phyloP scores from a whole-genome alignment of 352 stramenopile species.

The Aphanomyces cochlioides region DNA sequence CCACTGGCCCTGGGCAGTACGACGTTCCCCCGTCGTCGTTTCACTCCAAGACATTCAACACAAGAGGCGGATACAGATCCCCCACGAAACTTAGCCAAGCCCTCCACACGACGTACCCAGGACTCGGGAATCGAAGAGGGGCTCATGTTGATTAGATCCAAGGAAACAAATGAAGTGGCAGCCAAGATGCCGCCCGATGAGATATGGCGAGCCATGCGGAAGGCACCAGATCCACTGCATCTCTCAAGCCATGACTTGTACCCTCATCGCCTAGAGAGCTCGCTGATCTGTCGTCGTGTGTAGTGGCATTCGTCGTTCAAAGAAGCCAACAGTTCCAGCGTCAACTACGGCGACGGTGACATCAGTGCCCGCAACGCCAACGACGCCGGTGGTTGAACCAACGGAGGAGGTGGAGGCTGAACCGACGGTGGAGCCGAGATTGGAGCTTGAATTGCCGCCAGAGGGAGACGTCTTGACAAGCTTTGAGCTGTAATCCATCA shows the following conservation, averaged over 20 bases:
- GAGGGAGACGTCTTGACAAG: background rate
- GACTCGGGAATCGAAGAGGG: too few relatives aligned
- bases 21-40: background rate
- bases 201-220: slow-evolving; percentile 12
- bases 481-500: slow-evolving; percentile 3
- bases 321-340: too few relatives aligned
- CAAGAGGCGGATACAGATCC: slow-evolving; percentile 1
- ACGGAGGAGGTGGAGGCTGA: background rate
- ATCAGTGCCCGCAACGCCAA: too few relatives aligned
- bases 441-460: background rate
- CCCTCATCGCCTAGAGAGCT: background rate
- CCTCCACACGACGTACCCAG: background rate
- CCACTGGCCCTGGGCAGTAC: slow-evolving; percentile 9
- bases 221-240: slow-evolving; percentile 1
- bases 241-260: slow-evolving; percentile 16
- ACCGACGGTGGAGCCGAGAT: background rate
- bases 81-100: background rate
- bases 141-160: too few relatives aligned
- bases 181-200: background rate
- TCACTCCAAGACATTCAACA: slow-evolving; percentile 4
- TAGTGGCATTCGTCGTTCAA: too few relatives aligned
- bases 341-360: too few relatives aligned
- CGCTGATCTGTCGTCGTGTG: too few relatives aligned
- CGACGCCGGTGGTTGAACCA: too few relatives aligned
- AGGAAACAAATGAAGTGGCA: too few relatives aligned